Evolutionary conservation across 345 rosid genomes (phyloP).

Genomic region (Geranium rotundifolium): DNA sequence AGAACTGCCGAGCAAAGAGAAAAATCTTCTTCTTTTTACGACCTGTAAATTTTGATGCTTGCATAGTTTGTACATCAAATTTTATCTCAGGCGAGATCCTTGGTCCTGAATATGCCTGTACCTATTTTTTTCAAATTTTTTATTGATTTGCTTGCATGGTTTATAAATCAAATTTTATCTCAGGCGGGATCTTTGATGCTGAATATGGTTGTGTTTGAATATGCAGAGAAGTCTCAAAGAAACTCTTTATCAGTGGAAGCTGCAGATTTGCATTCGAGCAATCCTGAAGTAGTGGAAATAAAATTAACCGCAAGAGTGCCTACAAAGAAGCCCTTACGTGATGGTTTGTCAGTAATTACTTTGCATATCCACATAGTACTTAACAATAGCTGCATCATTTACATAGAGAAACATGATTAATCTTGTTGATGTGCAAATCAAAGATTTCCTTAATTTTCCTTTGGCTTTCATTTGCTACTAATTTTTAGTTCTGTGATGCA

Average conservation of each 20-base stretch:
- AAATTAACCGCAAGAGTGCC: background rate
- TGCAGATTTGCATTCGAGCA: background rate
- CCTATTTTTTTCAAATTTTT: too few species aligned
- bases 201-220: background rate
- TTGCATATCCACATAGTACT: background rate
- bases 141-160: background rate
- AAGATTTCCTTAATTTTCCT: background rate
- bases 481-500: constrained; percentile 16
- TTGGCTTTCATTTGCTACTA: constrained; percentile 5
- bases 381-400: background rate
- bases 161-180: background rate
- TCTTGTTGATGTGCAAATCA: background rate
- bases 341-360: constrained; percentile 4
- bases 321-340: constrained; percentile 5
- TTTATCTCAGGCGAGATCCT: background rate
- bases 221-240: background rate
- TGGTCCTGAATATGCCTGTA: background rate
- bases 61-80: background rate
- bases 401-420: background rate
- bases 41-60: background rate
- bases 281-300: background rate
- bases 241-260: background rate
- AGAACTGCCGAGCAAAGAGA: too few species aligned
- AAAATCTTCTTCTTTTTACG: background rate
- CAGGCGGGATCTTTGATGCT: background rate